Conservation (phyloP, 495 filamentous ascomycete genomes). For the Aspergillus panamensis region DNA sequence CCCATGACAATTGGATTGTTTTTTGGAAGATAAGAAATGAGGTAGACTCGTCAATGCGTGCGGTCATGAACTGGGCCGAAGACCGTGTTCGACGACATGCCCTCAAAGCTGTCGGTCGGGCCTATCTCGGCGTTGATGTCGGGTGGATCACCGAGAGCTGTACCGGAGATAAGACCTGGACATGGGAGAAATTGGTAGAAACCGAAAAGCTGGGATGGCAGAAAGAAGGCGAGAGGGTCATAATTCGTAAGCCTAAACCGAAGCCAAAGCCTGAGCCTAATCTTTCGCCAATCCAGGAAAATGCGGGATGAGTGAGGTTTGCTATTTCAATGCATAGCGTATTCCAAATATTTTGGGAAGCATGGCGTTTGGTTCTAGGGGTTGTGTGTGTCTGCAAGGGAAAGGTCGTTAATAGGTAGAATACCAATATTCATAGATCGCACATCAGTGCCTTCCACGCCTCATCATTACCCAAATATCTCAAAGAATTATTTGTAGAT, state of each 20-base stretch:
- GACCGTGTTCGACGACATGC: constrained; percentile 64
- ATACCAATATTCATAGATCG: constrained; percentile 18
- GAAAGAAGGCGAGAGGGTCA: constrained; percentile 61
- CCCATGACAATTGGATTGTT: constrained; percentile 74
- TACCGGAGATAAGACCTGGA: constrained; percentile 57
- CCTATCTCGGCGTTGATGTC: constrained; percentile 70
- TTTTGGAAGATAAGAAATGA: constrained; percentile 68
- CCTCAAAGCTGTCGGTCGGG: constrained; percentile 77
- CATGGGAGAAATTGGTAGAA: constrained; percentile 67
- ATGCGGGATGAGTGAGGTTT: constrained; percentile 7
- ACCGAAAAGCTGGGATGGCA: constrained; percentile 77
- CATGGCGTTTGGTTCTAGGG: constrained; percentile 16
- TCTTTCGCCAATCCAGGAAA: constrained; percentile 22
- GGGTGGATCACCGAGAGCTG: constrained; percentile 43
- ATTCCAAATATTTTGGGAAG: constrained; percentile 4
- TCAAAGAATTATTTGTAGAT: not conserved
- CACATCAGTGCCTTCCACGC: constrained; percentile 2
- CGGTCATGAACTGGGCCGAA: constrained; percentile 77
- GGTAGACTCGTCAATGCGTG: constrained; percentile 72
- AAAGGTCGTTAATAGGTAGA: not conserved
- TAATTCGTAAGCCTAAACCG: constrained; percentile 59
- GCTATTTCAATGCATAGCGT: not conserved
- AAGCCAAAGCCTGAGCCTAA: constrained; percentile 33
- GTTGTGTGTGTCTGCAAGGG: not conserved
- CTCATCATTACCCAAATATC: not conserved